Evolutionary conservation across 1,284 basidiomycete genomes (phyloP), one percentile per base, ranked within the genome.

Genomic region (Cryptococcus sp.): DNA sequence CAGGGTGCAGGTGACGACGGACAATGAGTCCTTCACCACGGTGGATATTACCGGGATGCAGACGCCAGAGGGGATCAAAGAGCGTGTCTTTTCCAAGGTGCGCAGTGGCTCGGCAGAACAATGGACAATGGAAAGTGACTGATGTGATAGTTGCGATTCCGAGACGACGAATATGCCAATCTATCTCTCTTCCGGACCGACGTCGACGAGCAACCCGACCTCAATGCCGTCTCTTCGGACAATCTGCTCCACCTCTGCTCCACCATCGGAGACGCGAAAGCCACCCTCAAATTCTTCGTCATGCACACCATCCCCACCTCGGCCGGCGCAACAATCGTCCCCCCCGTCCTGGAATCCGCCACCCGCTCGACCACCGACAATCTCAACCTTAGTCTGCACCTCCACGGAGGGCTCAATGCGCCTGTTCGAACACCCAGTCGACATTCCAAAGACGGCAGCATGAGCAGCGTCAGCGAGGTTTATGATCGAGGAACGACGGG

Each of bases 131-230:
- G 7, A 14, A 14, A 7, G 9, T 7, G 7, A 31, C 28, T 31
- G 28, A 31, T 31, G n/a, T n/a, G 14, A 14, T 23, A 92, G 87
- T 76, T 93, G 48, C 83, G 84, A 61, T 87, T 94, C 47, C 78
- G 79, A 25, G 89, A 93, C 54, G 87, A 90, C 57, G 87, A 89
- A 56, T 83, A 86, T 62, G 67, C 78, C 4, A 80, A 78, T 24
- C 83, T 84, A 63, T 81, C 84, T n/a, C 84, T 94, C 47, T 90
- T 86, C 74, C 82, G 82, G 42, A 92, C 90, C 0, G 85, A 89
- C 68, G 83, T 92, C 57, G 87, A 85, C 46, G 79, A 80, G 24
- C 82, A 78, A 58, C 84, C 86, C 16, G 79, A 85, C 43, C 82
- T 85, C 4, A 81, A 82, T 14, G 80, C 87, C 4, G 72, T 93